phyloP scores from a whole-genome alignment of 106 monocot species.

The Dendrobium huoshanense region DNA sequence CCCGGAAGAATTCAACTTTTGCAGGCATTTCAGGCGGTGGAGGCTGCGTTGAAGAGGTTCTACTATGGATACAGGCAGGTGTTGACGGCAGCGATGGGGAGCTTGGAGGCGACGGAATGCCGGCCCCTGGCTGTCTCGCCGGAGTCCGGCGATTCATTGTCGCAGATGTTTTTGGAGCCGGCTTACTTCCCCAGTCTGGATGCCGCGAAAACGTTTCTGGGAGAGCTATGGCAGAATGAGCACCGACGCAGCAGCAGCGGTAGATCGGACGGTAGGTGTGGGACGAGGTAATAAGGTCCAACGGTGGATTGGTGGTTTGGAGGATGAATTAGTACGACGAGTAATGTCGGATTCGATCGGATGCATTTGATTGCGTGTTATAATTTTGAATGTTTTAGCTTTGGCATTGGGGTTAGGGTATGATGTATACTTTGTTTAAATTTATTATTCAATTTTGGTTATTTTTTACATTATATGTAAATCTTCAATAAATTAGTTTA shows the following conservation, averaged over 20 bases:
- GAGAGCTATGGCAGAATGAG: constrained; percentile 49
- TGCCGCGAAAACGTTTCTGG: constrained; percentile 83
- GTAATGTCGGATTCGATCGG: no score
- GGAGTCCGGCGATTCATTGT: constrained; percentile 32
- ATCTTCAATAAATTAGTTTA: no score
- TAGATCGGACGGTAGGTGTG: constrained; percentile 5
- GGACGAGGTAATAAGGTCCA: not conserved
- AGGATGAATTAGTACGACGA: no score
- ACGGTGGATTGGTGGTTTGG: no score
- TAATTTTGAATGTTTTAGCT: no score
- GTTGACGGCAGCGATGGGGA: constrained; percentile 57
- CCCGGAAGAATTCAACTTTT: constrained; percentile 46
- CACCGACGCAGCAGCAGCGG: not conserved
- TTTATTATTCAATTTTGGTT: no score
- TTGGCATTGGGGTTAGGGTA: no score
- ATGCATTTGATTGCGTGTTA: no score
- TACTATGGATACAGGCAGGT: constrained; percentile 71
- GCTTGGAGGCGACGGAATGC: constrained; percentile 43
- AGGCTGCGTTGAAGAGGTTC: constrained; percentile 70
- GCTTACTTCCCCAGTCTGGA: constrained; percentile 83
- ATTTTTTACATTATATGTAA: no score
- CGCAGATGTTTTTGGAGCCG: constrained; percentile 66
- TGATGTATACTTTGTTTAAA: no score
- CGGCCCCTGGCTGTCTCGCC: constrained; percentile 8
- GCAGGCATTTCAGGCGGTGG: constrained; percentile 74